A percentile compares a stretch with the other conserved stretches of the same genome.
Evolutionary conservation across 306 rosid species (phyloP).

Genomic region (Alnus rubra): DNA sequence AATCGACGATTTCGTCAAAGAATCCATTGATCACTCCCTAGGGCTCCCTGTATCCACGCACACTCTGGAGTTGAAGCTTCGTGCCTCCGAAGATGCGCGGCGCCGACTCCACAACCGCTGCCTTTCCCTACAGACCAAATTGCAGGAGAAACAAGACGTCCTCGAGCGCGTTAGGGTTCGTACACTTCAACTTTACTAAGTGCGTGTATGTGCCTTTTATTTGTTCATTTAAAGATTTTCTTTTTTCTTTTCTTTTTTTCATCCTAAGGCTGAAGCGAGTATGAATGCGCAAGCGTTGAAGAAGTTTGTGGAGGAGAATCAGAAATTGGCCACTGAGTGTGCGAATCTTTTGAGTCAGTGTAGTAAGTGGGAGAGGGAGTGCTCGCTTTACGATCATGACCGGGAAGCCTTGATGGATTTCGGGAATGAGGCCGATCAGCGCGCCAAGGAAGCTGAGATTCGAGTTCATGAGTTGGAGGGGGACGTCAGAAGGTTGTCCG

Average conservation of each 20-base stretch:
- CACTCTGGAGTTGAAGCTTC: slow-evolving; percentile 67
- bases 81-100: slow-evolving; percentile 56
- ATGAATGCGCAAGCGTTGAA: slow-evolving; percentile 85
- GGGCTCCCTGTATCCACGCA: slow-evolving; percentile 54
- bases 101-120: slow-evolving; percentile 50
- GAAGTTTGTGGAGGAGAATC: slow-evolving; percentile 87
- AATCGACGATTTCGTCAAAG: slow-evolving; percentile 56
- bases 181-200: background rate
- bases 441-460: slow-evolving; percentile 72
- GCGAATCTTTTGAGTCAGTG: slow-evolving; percentile 50
- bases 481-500: slow-evolving; percentile 47
- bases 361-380: slow-evolving; percentile 66
- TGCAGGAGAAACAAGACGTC: slow-evolving; percentile 63
- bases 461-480: slow-evolving; percentile 66
- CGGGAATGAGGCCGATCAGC: slow-evolving; percentile 89
- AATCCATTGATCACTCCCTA: slow-evolving; percentile 55
- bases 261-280: slow-evolving; percentile 56
- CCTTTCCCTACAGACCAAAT: slow-evolving; percentile 40
- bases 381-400: slow-evolving; percentile 76
- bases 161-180: slow-evolving; percentile 65
- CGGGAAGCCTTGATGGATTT: slow-evolving; percentile 93
- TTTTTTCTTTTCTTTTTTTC: background rate
- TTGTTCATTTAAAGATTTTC: background rate
- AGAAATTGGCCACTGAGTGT: slow-evolving; percentile 65
- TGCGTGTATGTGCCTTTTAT: background rate